A percentile compares a stretch with the other conserved stretches of the same genome.
These are phyloP conservation scores for Leptographium procerum DNA, from an alignment of 2,329 filamentous ascomycete species.

Conservation along the genomic window DNA sequence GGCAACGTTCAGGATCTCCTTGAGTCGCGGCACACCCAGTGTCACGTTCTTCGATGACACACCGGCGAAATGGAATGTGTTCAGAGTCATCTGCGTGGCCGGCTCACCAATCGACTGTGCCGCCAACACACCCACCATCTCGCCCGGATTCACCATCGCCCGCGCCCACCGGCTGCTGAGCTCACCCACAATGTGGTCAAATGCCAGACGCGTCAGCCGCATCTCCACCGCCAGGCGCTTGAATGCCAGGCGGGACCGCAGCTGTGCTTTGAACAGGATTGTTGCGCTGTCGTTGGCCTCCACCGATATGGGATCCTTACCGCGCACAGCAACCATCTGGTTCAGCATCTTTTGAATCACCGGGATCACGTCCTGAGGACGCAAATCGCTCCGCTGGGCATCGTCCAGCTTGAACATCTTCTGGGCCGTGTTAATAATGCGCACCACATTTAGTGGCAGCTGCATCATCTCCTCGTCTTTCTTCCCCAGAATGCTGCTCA, in stretches of 20 bases:
- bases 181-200: constrained; percentile 85
- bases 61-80: constrained; percentile 99
- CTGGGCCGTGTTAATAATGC: constrained; percentile 84
- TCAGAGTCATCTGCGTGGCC: constrained; percentile 97
- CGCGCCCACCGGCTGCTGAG: constrained; percentile 80
- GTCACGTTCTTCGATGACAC: constrained; percentile 99
- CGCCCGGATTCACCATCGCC: constrained; percentile 78
- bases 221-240: constrained; percentile 83
- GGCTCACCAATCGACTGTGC: constrained; percentile 98
- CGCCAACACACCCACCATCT: constrained; percentile 97
- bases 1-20: constrained; percentile 97
- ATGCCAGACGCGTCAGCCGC: constrained; percentile 78
- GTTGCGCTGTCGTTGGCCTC: constrained; percentile 87
- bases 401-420: constrained; percentile 85
- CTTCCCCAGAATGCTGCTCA: constrained; percentile 24
- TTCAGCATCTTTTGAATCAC: constrained; percentile 64
- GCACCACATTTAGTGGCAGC: constrained; percentile 79
- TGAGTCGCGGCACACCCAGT: constrained; percentile 92
- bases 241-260: constrained; percentile 83
- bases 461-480: constrained; percentile 81
- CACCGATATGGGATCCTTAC: constrained; percentile 65
- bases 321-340: constrained; percentile 75
- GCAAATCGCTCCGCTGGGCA: constrained; percentile 74
- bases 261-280: constrained; percentile 79
- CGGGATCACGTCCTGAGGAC: constrained; percentile 77